Conservation (phyloP, 2,329 filamentous ascomycete species). For the Xylaria sp. region DNA sequence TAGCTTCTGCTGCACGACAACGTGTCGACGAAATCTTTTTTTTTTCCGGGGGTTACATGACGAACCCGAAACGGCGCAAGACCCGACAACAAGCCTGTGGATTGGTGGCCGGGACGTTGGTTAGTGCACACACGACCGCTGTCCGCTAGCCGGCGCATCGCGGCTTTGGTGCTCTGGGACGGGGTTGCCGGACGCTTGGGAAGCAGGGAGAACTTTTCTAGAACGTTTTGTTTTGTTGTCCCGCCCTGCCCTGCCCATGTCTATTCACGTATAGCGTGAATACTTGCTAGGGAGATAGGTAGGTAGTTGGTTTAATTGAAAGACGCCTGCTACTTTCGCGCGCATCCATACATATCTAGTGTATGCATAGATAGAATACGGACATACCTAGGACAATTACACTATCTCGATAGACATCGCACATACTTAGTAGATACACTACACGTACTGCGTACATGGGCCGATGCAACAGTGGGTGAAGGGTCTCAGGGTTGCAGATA, state of each 20-base stretch:
- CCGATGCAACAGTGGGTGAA: conserved; percentile 3
- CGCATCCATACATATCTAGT: neutral
- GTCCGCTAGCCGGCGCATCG: neutral
- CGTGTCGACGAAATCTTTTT: conserved; percentile 33
- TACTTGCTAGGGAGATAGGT: too few species aligned
- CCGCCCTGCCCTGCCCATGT: neutral
- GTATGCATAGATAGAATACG: neutral
- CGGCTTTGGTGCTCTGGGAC: conserved; percentile 22
- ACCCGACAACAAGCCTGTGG: conserved; percentile 16
- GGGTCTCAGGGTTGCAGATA: neutral
- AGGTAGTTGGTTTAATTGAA: too few species aligned
- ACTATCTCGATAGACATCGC: neutral
- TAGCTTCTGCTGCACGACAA: conserved; percentile 28
- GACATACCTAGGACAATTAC: neutral
- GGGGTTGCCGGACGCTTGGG: conserved; percentile 31
- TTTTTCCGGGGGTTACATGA: conserved; percentile 30
- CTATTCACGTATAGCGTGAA: too few species aligned
- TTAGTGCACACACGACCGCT: conserved; percentile 1
- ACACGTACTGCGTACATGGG: neutral
- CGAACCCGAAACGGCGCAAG: conserved; percentile 25
- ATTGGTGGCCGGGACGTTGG: neutral
- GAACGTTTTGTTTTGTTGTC: conserved; percentile 10
- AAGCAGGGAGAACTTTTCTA: conserved; percentile 16
- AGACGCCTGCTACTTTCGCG: neutral
- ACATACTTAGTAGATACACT: neutral